These are phyloP conservation scores for Trametes sp. DNA, from an alignment of 1,284 basidiomycete species.

Conservation along the genomic window DNA sequence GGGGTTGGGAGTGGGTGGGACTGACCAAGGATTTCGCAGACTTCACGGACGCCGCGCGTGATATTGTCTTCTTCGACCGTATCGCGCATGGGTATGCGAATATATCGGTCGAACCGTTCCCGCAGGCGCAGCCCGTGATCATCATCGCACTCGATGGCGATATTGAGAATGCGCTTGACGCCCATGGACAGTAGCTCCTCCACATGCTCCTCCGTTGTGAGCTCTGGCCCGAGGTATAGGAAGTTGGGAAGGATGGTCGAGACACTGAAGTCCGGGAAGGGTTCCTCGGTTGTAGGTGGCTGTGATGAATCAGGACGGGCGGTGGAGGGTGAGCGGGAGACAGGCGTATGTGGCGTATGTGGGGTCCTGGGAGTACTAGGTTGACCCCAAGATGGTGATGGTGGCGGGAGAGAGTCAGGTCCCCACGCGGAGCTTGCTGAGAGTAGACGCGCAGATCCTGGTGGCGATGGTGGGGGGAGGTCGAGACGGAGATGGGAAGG, in stretches of 20 bases:
- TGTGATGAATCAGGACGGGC: constrained; percentile 62
- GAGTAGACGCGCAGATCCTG: constrained; percentile 52
- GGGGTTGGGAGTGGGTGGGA: constrained; percentile 23
- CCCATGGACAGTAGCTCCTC: constrained; percentile 77
- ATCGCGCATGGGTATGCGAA: constrained; percentile 91
- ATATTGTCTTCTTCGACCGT: constrained; percentile 95
- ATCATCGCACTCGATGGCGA: constrained; percentile 90
- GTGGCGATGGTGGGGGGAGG: constrained; percentile 65
- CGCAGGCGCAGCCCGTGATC: constrained; percentile 75
- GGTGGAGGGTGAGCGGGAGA: constrained; percentile 60
- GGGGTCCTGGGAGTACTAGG: constrained; percentile 34
- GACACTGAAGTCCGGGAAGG: constrained; percentile 72
- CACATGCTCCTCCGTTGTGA: constrained; percentile 78
- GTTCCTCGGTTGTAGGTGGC: constrained; percentile 62
- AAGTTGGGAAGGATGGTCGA: constrained; percentile 92
- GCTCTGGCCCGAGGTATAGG: constrained; percentile 91
- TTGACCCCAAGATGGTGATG: constrained; percentile 39
- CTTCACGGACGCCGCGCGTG: constrained; percentile 81
- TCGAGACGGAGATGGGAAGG: constrained; percentile 67
- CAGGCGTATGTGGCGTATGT: constrained; percentile 43
- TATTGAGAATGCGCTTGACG: constrained; percentile 89
- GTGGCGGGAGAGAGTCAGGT: constrained; percentile 41
- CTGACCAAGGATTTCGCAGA: constrained; percentile 87
- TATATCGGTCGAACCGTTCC: constrained; percentile 81
- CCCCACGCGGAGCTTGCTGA: constrained; percentile 26